Conservation (phyloP, 2,329 filamentous ascomycete species). For the Fusarium sp. region DNA sequence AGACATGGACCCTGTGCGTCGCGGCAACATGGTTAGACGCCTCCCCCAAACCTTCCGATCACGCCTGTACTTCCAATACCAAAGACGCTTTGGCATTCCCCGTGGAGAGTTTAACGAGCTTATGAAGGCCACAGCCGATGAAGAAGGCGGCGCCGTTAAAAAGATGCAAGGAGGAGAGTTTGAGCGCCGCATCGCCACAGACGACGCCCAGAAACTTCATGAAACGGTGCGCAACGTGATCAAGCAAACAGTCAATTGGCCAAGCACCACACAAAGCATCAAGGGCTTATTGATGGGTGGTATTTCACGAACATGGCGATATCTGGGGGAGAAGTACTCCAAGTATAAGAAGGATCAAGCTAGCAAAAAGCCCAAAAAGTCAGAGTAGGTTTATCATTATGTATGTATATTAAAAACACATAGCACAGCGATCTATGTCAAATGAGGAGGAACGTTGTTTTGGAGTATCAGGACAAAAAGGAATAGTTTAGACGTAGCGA, state of each 20-base stretch:
- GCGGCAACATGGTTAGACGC: constrained; percentile 96
- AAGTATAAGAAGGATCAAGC: constrained; percentile 69
- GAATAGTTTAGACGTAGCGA: constrained; percentile 32
- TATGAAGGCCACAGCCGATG: constrained; percentile 81
- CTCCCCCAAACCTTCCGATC: constrained; percentile 88
- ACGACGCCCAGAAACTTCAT: constrained; percentile 75
- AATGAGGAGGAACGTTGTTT: constrained; percentile 20
- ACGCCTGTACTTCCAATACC: constrained; percentile 94
- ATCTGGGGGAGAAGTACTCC: constrained; percentile 83
- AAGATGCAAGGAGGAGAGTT: constrained; percentile 85
- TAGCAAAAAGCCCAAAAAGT: constrained; percentile 44
- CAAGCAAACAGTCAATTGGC: constrained; percentile 91
- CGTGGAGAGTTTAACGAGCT: constrained; percentile 86
- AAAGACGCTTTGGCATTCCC: constrained; percentile 89
- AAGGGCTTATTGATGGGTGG: constrained; percentile 89
- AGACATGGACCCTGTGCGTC: constrained; percentile 91
- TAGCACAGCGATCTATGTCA: background rate
- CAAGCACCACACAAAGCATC: constrained; percentile 86
- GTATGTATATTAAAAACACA: constrained; percentile 10
- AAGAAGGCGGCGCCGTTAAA: constrained; percentile 76
- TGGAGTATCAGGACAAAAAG: constrained; percentile 29
- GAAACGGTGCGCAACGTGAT: constrained; percentile 81
- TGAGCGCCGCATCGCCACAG: constrained; percentile 84
- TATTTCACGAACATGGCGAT: constrained; percentile 75
- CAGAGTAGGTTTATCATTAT: constrained; percentile 26